These are phyloP conservation scores for Mycosphaerella arachidis DNA, from an alignment of 2,329 filamentous ascomycete genomes.

Conservation along the genomic window DNA sequence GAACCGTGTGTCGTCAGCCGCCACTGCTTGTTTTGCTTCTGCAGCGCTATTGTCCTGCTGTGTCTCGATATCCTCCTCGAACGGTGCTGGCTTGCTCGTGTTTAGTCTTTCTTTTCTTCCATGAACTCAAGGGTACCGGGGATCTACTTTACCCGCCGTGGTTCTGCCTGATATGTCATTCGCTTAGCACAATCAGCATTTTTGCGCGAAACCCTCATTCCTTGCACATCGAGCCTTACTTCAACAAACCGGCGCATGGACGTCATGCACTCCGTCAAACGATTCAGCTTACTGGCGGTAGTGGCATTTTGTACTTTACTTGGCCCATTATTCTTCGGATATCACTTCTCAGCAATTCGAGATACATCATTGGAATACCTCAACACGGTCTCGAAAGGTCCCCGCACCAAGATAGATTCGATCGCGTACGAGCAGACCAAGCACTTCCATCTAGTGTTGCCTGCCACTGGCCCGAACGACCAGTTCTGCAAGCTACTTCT, in stretches of 20 bases:
- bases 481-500: constrained; percentile 21
- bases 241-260: not conserved
- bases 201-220: not conserved
- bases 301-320: constrained; percentile 11
- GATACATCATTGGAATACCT: constrained; percentile 12
- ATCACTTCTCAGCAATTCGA: constrained; percentile 17
- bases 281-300: constrained; percentile 12
- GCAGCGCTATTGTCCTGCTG: not conserved
- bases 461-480: constrained; percentile 16
- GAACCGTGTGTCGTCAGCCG: not conserved
- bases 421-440: constrained; percentile 1
- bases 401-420: not conserved
- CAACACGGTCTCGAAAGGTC: constrained; percentile 2
- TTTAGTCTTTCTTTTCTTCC: not conserved
- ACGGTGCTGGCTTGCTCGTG: not conserved
- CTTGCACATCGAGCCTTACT: not conserved
- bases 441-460: constrained; percentile 18
- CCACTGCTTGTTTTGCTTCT: not conserved
- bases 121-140: not conserved
- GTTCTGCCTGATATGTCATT: not conserved
- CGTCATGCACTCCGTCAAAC: constrained; percentile 13
- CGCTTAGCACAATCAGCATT: not conserved
- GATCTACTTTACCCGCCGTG: not conserved
- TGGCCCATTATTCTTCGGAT: constrained; percentile 19
- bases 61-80: not conserved